Conservation (phyloP, 345 rosid genomes). For the Geranium brycei region DNA sequence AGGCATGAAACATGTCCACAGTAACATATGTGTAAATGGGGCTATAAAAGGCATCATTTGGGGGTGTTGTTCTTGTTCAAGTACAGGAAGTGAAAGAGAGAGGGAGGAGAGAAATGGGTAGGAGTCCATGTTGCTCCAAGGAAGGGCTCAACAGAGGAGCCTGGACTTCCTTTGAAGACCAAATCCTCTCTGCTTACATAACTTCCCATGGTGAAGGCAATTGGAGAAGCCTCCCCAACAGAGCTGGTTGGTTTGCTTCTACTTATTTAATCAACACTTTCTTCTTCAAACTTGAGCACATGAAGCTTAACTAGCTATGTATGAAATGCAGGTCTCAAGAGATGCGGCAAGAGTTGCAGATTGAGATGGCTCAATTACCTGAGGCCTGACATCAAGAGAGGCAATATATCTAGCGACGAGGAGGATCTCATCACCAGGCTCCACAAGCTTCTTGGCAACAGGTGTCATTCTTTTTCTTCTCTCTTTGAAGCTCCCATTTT, state of each 20-base stretch:
- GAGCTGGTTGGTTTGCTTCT: slow-evolving; percentile 29
- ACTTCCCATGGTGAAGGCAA: slow-evolving; percentile 50
- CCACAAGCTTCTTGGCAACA: slow-evolving; percentile 57
- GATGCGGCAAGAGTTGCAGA: slow-evolving; percentile 59
- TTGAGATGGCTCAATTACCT: slow-evolving; percentile 49
- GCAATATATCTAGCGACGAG: slow-evolving; percentile 39
- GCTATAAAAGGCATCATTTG: too few relatives aligned
- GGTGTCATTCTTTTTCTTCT: slow-evolving; percentile 18
- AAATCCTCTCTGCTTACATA: slow-evolving; percentile 31
- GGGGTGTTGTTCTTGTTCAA: too few relatives aligned
- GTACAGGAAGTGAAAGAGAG: too few relatives aligned
- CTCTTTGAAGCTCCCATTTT: too few relatives aligned
- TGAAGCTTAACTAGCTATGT: too few relatives aligned
- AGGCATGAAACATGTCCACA: too few relatives aligned
- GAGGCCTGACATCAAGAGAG: slow-evolving; percentile 49
- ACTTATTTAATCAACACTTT: neutral
- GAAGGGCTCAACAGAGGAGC: slow-evolving; percentile 48
- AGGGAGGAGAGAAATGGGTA: slow-evolving; percentile 28
- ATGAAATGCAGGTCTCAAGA: slow-evolving; percentile 25
- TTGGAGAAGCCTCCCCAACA: slow-evolving; percentile 48
- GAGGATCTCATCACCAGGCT: slow-evolving; percentile 47
- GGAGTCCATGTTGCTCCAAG: slow-evolving; percentile 55
- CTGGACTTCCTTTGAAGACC: slow-evolving; percentile 48
- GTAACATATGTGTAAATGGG: too few relatives aligned
- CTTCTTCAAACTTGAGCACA: too few relatives aligned